Conservation (phyloP, 495 filamentous ascomycete genomes). For the Aspergillus sclerotioniger region DNA sequence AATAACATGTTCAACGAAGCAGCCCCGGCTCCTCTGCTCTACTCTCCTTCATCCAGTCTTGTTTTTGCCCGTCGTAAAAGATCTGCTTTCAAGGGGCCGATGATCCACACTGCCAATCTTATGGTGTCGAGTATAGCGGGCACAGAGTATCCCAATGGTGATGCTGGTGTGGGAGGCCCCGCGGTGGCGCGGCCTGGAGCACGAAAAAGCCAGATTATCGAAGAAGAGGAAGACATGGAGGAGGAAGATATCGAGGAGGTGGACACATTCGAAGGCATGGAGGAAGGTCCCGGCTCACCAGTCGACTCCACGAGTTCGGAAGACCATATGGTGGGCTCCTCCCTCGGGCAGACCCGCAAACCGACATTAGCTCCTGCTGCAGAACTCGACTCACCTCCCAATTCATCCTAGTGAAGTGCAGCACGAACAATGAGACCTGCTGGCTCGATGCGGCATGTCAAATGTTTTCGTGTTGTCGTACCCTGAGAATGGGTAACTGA, state of each 20-base stretch:
- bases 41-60: conserved; percentile 60
- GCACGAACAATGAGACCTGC: conserved; percentile 13
- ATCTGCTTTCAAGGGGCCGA: conserved; percentile 86
- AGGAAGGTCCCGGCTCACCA: conserved; percentile 38
- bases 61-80: conserved; percentile 90
- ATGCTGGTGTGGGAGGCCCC: conserved; percentile 46
- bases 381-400: conserved; percentile 36
- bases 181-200: conserved; percentile 59
- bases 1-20: conserved; percentile 40
- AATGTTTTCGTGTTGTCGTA: conserved; percentile 2
- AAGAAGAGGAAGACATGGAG: conserved; percentile 84
- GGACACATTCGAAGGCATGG: conserved; percentile 61
- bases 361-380: conserved; percentile 35
- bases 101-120: conserved; percentile 56
- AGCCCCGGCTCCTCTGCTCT: conserved; percentile 37
- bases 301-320: conserved; percentile 21
- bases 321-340: conserved; percentile 20
- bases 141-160: conserved; percentile 35
- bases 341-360: conserved; percentile 21
- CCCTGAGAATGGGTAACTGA: conserved; percentile 13
- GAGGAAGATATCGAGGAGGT: conserved; percentile 73
- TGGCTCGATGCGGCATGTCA: conserved; percentile 8
- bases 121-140: conserved; percentile 37
- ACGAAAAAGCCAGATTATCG: conserved; percentile 63
- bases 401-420: conserved; percentile 39